Base-by-base conservation (phyloP, 768 basidiomycete species). In the Lactarius quietus region DNA sequence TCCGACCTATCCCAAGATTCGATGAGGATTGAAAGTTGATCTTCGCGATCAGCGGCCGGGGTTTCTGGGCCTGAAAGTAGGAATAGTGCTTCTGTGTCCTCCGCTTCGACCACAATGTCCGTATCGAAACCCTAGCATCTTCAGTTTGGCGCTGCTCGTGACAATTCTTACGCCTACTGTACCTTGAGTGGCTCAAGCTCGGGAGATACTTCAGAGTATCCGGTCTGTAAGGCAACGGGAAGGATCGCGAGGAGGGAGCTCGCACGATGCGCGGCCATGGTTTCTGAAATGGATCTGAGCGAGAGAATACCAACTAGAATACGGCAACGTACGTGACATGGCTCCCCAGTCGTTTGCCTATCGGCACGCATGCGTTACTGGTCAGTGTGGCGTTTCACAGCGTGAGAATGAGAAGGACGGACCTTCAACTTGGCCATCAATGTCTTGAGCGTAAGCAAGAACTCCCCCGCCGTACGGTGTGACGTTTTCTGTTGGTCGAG, bases 311-410 rank as follows among this genome's bases (percentile, higher is more conserved):
- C n/a, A 6, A 1, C n/a, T 18, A n/a, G 36, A 64, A 43, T 4
- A 3, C 61, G 57, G 36, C 33, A 9, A 74, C 84, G 57, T 69
- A 87, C 86, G 84, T 57, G 85, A 86, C 60, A 87, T 75, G 0
- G 85, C 78, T 20, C 84, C 83, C 85, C 86, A 87, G 64, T 87
- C 86, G 48, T 86, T 85, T 3, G 83, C 79, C 85, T 85, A 62
- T 45, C 31, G 43, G 9, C 14, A 55, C 29, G 6, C 33, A 10
- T 51, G 43, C 15, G 4, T 33, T n/a, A 4, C 43, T 23, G 23
- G 9, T 45, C 43, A 23, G n/a, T 45, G 43, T 33, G 3, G n/a
- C 0, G 43, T n/a, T 12, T n/a, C 43, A 23, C n/a, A n/a, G n/a
- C n/a, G n/a, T n/a, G 43, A 9, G n/a, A 20, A n/a, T 23, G 4